These are phyloP conservation scores for Hygrocybe punicea DNA, from an alignment of 768 basidiomycete genomes.

Conservation along the genomic window DNA sequence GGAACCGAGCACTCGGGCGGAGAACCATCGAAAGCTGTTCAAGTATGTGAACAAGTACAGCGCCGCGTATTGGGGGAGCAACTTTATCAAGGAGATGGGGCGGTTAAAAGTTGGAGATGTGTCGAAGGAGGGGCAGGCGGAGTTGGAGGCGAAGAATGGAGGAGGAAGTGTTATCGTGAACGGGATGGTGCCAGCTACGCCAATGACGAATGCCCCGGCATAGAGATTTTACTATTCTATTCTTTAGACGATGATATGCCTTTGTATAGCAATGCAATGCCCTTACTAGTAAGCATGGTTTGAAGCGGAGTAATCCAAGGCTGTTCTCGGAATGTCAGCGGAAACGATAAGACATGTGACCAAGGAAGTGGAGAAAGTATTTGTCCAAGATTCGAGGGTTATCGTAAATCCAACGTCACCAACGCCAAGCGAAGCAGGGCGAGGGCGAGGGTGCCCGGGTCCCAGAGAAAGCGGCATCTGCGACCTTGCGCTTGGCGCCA, in stretches of 20 bases:
- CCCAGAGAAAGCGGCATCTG: no score
- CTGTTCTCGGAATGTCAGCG: no score
- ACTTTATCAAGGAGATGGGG: slow-evolving; percentile 83
- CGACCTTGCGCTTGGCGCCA: no score
- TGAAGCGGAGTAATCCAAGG: no score
- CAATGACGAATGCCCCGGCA: slow-evolving; percentile 10
- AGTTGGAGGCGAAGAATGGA: slow-evolving; percentile 33
- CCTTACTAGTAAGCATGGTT: not conserved
- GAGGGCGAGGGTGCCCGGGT: no score
- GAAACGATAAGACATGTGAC: no score
- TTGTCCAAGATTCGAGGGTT: no score
- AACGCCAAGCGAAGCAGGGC: no score
- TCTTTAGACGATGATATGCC: not conserved
- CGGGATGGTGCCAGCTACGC: slow-evolving; percentile 29
- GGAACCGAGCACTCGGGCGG: slow-evolving; percentile 74
- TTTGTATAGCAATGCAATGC: not conserved
- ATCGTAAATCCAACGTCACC: no score
- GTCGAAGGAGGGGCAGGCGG: slow-evolving; percentile 37
- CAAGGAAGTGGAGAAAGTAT: no score
- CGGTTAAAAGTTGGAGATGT: slow-evolving; percentile 47
- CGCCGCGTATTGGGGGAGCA: slow-evolving; percentile 88
- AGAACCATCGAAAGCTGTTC: slow-evolving; percentile 94
- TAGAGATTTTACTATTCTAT: not conserved
- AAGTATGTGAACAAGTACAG: slow-evolving; percentile 96
- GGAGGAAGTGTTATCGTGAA: slow-evolving; percentile 40